phyloP scores from a whole-genome alignment of 2,329 filamentous ascomycete genomes.

The Ophiosphaerella herpotricha region DNA sequence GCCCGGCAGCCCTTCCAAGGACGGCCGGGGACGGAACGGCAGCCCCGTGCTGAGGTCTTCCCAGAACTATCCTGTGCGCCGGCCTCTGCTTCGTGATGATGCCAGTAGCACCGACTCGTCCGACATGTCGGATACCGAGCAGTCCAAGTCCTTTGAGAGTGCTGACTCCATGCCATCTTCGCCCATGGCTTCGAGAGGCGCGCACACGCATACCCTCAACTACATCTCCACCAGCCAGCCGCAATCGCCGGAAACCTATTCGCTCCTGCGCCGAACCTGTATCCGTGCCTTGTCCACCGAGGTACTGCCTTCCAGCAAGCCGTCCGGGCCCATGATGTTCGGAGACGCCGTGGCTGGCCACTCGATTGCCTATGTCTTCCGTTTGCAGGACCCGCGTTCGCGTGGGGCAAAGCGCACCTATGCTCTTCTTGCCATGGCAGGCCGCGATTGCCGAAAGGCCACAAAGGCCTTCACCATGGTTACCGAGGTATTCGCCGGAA shows the following conservation, averaged over 20 bases:
- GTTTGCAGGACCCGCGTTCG: slow-evolving; percentile 61
- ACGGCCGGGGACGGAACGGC: slow-evolving; percentile 55
- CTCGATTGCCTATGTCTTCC: slow-evolving; percentile 64
- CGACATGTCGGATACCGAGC: slow-evolving; percentile 45
- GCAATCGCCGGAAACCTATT: slow-evolving; percentile 58
- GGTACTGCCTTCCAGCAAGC: slow-evolving; percentile 59
- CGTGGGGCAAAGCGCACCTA: slow-evolving; percentile 62
- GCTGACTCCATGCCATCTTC: slow-evolving; percentile 48
- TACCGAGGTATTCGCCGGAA: slow-evolving; percentile 55
- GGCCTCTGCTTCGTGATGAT: slow-evolving; percentile 34
- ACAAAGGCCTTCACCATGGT: slow-evolving; percentile 47
- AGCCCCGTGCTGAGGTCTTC: slow-evolving; percentile 61
- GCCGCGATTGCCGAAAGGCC: slow-evolving; percentile 59
- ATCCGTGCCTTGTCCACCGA: slow-evolving; percentile 64
- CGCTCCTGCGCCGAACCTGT: slow-evolving; percentile 60
- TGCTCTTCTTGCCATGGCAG: slow-evolving; percentile 61
- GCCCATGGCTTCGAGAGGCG: slow-evolving; percentile 43
- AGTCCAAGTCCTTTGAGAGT: slow-evolving; percentile 44
- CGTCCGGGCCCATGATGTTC: slow-evolving; percentile 63
- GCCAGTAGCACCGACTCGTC: slow-evolving; percentile 43
- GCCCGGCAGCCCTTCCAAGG: slow-evolving; percentile 55
- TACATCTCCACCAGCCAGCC: slow-evolving; percentile 64
- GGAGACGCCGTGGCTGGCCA: slow-evolving; percentile 61
- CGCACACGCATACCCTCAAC: slow-evolving; percentile 61
- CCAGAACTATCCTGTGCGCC: slow-evolving; percentile 58